These are phyloP conservation scores for Saccharomycopsis schoenii DNA, from an alignment of 805 yeast genomes.

Conservation along the genomic window DNA sequence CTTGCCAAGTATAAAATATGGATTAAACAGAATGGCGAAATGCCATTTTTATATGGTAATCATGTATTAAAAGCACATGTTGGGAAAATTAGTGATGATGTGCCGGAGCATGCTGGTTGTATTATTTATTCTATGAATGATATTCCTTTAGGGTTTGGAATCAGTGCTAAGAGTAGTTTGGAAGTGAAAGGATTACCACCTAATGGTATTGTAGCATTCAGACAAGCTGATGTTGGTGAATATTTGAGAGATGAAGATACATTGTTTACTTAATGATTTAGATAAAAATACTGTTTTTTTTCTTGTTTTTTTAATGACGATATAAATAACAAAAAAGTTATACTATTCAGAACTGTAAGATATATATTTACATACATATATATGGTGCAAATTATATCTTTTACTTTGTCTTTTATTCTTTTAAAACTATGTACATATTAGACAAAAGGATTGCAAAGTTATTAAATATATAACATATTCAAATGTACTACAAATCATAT, in stretches of 20 bases:
- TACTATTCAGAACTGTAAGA: neutral
- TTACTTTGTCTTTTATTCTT: no score
- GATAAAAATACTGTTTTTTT: neutral
- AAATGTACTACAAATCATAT: conserved; percentile 4
- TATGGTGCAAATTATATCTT: no score
- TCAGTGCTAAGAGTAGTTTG: conserved; percentile 80
- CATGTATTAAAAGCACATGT: conserved; percentile 94
- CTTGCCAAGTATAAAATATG: conserved; percentile 90
- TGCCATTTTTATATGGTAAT: conserved; percentile 96
- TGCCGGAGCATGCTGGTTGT: conserved; percentile 97
- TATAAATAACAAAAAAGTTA: neutral
- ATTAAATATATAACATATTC: neutral
- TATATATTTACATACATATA: no score
- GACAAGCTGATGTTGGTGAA: conserved; percentile 98
- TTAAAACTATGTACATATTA: neutral
- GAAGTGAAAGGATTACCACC: conserved; percentile 88
- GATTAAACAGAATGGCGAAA: conserved; percentile 96
- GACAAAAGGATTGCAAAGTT: neutral
- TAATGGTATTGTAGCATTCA: conserved; percentile 86
- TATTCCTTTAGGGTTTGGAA: conserved; percentile 91
- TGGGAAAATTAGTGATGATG: conserved; percentile 94
- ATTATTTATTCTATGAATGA: conserved; percentile 87
- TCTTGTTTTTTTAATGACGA: neutral
- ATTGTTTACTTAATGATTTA: conserved; percentile 52
- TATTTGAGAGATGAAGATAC: conserved; percentile 97